Evolutionary conservation across 2,329 filamentous ascomycete genomes (phyloP), one percentile per base, ranked within the genome.

Genomic region (Cercospora sp.): DNA sequence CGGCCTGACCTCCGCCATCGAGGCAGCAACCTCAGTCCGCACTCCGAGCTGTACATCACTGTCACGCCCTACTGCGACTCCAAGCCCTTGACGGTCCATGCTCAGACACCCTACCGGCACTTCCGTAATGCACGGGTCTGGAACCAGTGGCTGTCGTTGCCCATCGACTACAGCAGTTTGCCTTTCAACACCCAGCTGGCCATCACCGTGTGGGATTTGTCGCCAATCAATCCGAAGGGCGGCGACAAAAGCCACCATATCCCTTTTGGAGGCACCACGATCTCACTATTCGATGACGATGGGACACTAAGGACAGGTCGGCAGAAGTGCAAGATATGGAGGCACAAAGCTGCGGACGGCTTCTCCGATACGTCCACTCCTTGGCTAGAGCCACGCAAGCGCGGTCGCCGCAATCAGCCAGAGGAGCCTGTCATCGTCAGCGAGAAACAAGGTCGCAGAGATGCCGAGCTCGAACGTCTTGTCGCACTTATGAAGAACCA

Each of bases 61-160:
- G 91, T 90, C 8, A 95, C 98, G 80, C 87, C 98, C 75, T 99
- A 94, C 91, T 92, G 94, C 12, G 93, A 96, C 75, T 97, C 94
- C 30, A 99, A 99, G 79, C 93, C 94, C 40, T 83, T 99, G 73
- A 96, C 94, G 0, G 92, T 98, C 1, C 91, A 93, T 0, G 87
- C 96, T 10, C 94, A 98, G 79, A 99, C 95, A 2, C 87, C 93
- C 26, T 98, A 98, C 82, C 97, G 93, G 77, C 83, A 92, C 7
- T 98, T 99, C 78, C 93, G 93, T 77, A 87, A 86, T 40, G 88
- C 77, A 33, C 80, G 82, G 67, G 89, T 89, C 77, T 97, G 95
- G 95, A 97, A 97, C 78, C 94, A 98, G 82, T 99, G 96, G 95
- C 87, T 99, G 30, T 89, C 90, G 33, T 83, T 99, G 45, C 94